Evolutionary conservation across 805 yeast species (phyloP), one percentile per base, ranked within the genome.

Genomic region (Candida verbasci): DNA sequence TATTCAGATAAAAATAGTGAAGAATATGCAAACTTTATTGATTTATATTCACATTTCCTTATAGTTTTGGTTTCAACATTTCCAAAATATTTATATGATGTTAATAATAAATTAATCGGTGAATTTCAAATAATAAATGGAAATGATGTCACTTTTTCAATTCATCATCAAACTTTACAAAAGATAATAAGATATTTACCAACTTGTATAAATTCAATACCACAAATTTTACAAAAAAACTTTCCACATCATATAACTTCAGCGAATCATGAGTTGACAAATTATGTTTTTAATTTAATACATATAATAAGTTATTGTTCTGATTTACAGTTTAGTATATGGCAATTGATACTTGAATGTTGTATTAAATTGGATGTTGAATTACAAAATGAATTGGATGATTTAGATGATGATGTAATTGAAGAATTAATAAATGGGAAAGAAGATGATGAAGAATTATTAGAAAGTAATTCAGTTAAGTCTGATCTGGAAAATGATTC

Each of bases 281-380:
- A 79, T 48, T 91, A 85, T 55, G 75, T 83, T 10, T 55, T 65
- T 17, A 88, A 91, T 54, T 54, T 86, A 33, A 61, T 89, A 35
- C 53, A 53, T 17, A 55, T 86, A 18, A 62, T 79, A 24, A 67
- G 70, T 8, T 89, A 91, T 57, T 85, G 93, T 44, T 76, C 78
- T 3, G 96, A 88, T 47, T 62, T 88, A 44, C 78, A 80, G 47
- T 73, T 73, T 44, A 77, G 77, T 31, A 70, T 86, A 6, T 89
- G 97, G 96, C 80, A 83, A 16, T 58, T 86, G 40, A 69, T 89
- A 11, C 65, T 88, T 26, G 96, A 91, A 56, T 76, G 80, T 43
- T 73, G 85, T 38, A 86, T 93, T 41, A 84, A 86, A 45, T 68
- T 93, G 31, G 98, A 91, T 59, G 96, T 89, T 4, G 97, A 88